These are phyloP conservation scores for Paraurostyla sp. DNA, from an alignment of 73 alveolate genomes.

Conservation along the genomic window DNA sequence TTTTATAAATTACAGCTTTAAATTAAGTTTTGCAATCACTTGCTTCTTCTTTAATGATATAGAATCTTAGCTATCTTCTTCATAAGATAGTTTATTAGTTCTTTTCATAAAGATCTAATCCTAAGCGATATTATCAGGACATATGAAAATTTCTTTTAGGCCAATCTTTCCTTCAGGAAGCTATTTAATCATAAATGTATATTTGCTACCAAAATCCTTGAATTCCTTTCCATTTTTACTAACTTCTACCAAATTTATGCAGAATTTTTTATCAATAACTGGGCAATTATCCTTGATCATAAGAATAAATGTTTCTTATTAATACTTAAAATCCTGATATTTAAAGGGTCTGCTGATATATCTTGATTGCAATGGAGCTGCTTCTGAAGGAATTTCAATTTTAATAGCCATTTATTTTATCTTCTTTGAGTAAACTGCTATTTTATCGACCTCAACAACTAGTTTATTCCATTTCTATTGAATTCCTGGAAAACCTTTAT, in stretches of 20 bases:
- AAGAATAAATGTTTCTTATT: neutral
- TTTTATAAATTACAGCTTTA: neutral
- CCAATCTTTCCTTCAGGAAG: constrained; percentile 1
- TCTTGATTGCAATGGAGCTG: too few species aligned
- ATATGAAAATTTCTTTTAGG: neutral
- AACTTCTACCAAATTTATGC: neutral
- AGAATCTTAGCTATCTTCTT: neutral
- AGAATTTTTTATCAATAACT: neutral
- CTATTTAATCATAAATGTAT: constrained; percentile 24
- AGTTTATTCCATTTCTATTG: neutral
- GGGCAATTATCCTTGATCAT: neutral
- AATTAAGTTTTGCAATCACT: neutral
- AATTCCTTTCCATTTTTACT: neutral
- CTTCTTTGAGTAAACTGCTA: neutral
- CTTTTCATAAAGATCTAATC: too few species aligned
- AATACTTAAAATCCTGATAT: neutral
- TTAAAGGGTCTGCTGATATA: neutral
- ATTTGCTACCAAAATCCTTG: neutral
- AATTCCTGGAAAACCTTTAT: neutral
- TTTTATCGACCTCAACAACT: neutral
- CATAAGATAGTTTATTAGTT: neutral
- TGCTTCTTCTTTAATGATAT: neutral
- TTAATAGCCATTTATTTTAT: neutral
- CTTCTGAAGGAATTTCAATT: neutral
- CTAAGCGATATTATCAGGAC: neutral